phyloP scores from a whole-genome alignment of 2,329 filamentous ascomycete species.

The Penicillium sp. region DNA sequence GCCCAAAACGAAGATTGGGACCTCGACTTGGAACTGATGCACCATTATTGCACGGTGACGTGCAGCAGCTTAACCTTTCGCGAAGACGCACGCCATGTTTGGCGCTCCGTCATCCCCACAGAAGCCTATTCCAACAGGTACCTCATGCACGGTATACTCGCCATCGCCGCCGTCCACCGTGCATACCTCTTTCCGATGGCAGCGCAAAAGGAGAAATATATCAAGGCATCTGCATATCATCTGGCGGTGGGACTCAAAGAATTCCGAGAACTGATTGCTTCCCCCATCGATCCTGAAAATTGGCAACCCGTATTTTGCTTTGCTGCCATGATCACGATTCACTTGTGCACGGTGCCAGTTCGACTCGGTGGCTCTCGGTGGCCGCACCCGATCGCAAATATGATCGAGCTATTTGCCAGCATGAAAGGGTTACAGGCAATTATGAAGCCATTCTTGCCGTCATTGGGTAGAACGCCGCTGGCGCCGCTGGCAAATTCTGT shows the following conservation, averaged over 20 bases:
- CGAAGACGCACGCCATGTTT: constrained; percentile 30
- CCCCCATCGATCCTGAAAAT: constrained; percentile 16
- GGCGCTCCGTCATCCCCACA: constrained; percentile 31
- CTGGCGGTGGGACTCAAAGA: constrained; percentile 18
- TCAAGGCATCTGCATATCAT: constrained; percentile 21
- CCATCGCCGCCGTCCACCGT: constrained; percentile 33
- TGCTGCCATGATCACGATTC: constrained; percentile 19
- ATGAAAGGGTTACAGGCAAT: constrained; percentile 22
- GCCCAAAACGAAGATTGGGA: constrained; percentile 18
- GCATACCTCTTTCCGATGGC: constrained; percentile 13
- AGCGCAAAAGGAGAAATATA: constrained; percentile 13
- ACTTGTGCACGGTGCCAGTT: constrained; percentile 13
- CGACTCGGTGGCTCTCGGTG: constrained; percentile 13
- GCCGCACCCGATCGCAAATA: constrained; percentile 20
- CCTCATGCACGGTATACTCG: constrained; percentile 35
- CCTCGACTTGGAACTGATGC: constrained; percentile 45
- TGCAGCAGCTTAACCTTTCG: constrained; percentile 22
- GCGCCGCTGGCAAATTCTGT: constrained; percentile 19
- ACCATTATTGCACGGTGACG: constrained; percentile 43
- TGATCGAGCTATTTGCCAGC: constrained; percentile 20
- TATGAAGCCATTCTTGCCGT: constrained; percentile 20
- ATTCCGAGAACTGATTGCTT: constrained; percentile 23
- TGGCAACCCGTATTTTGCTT: constrained; percentile 27
- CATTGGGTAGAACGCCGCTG: constrained; percentile 13
- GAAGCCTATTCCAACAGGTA: constrained; percentile 35